Evolutionary conservation across 106 monocot species (phyloP).

Genomic region (Triglochin maritima): DNA sequence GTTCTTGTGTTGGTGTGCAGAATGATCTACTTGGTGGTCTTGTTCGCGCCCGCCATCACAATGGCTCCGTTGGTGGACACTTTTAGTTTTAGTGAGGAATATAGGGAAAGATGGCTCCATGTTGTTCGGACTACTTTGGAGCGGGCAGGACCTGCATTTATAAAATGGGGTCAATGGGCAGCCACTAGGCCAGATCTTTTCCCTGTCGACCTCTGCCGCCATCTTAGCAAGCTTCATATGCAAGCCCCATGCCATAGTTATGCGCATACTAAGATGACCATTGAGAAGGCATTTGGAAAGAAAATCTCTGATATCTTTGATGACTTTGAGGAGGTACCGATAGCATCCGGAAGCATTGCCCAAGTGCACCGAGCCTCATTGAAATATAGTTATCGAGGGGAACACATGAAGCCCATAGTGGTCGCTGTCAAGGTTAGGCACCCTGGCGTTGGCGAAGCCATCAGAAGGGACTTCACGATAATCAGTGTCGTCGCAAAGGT

Average conservation of each 20-base stretch:
- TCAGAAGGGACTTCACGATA: conserved; percentile 65
- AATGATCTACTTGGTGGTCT: conserved; percentile 40
- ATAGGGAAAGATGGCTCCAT: conserved; percentile 55
- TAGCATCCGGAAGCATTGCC: conserved; percentile 82
- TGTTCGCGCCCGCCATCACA: conserved; percentile 48
- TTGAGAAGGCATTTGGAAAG: conserved; percentile 73
- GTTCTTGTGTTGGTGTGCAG: conserved; percentile 48
- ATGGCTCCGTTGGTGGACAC: conserved; percentile 62
- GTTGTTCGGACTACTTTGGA: conserved; percentile 65
- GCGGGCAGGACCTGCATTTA: conserved; percentile 78
- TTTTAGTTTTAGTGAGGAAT: conserved; percentile 31
- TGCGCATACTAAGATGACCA: conserved; percentile 43
- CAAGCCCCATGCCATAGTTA: conserved; percentile 75
- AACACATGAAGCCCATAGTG: conserved; percentile 26
- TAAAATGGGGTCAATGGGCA: conserved; percentile 99
- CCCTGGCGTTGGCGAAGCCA: conserved; percentile 78
- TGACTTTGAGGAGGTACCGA: conserved; percentile 73
- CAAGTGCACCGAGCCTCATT: conserved; percentile 81
- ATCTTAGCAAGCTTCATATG: conserved; percentile 62
- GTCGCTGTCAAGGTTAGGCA: conserved; percentile 94
- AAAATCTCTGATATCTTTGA: conserved; percentile 74
- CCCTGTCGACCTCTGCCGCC: conserved; percentile 59
- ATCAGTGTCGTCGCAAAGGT: conserved; percentile 66
- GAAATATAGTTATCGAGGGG: conserved; percentile 32
- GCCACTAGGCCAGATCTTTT: conserved; percentile 90